Base-by-base conservation (phyloP, 441 rosid species). In the Jatropha multifida region DNA sequence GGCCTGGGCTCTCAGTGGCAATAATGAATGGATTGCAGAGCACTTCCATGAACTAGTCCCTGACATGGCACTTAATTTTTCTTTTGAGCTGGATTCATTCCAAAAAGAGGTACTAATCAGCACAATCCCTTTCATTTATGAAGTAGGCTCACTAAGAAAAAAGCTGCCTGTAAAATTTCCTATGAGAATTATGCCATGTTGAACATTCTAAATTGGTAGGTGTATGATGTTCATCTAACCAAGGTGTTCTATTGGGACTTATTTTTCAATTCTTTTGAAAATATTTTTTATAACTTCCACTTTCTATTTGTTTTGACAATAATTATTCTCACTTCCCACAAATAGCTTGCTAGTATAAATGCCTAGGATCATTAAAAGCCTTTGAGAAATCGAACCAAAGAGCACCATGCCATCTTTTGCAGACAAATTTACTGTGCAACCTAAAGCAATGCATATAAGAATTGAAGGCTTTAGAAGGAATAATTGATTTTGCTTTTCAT, bases 71-170 rank as follows among this genome's bases (percentile, higher is more conserved):
- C 89, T 94, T 74, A 90, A 89, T 80, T 96, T 92, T 84, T 92
- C 99, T 73, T 96, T 94, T 80, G 92, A 94, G 73, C 85, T 96
- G 86, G 98, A 96, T 85, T 81, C 79, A 79, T 96, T 96, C 85
- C 99, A 96, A 76, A 94, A 92, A 81, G 96, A 94, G 99, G 98
- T 94, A 84, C 18, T 14, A 6, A 18, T 66, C 27, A 58, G 60
- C 71, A 70, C 71, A 48, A 48, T 64, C 61, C 59, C 52, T 71
- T 51, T 38, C 10, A 32, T 37, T 48, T 27, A 8, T 3, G 23
- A 66, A 44, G 56, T n/a, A 46, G 59, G 40, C 44, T 3, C 67
- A 20, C 66, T 48, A 4, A 48, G 10, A 20, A 5, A 23, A 49
- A 20, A n/a, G 52, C 44, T 71, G 56, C 71, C 23, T 46, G 7